Conservation (phyloP, 306 rosid genomes). For the Rubus idaeus region DNA sequence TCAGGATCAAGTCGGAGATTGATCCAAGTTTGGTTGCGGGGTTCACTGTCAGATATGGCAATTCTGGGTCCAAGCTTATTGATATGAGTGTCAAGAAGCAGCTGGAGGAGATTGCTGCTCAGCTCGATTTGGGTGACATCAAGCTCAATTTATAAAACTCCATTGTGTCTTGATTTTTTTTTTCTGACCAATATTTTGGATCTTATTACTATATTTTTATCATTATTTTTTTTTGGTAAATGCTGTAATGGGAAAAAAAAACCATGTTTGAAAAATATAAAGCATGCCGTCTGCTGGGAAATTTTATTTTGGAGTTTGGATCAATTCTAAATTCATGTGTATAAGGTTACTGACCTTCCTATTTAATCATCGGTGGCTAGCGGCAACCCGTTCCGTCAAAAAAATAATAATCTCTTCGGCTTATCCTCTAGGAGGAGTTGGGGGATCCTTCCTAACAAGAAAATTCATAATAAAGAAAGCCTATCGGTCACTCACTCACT, state of each 20-base stretch:
- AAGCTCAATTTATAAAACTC: constrained; percentile 26
- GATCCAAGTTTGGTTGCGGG: constrained; percentile 85
- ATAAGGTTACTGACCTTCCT: too few species aligned
- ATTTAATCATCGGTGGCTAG: too few species aligned
- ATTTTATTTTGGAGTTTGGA: not conserved
- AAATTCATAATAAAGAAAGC: too few species aligned
- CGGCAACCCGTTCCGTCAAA: too few species aligned
- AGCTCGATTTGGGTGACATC: constrained; percentile 76
- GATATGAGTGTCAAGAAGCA: constrained; percentile 95
- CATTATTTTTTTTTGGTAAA: not conserved
- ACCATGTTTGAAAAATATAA: not conserved
- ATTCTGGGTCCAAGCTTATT: constrained; percentile 72
- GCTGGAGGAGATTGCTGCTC: constrained; percentile 83
- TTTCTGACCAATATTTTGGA: not conserved
- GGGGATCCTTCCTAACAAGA: too few species aligned
- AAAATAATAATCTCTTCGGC: too few species aligned
- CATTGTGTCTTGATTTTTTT: not conserved
- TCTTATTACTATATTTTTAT: not conserved
- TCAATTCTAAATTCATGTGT: too few species aligned
- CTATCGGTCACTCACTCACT: too few species aligned
- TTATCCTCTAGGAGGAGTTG: too few species aligned
- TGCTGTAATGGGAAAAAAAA: not conserved
- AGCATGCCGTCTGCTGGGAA: not conserved
- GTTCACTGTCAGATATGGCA: constrained; percentile 76
- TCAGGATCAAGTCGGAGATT: constrained; percentile 68